Evolutionary conservation across 2,329 filamentous ascomycete genomes (phyloP).

Genomic region (Fusarium nodosum): DNA sequence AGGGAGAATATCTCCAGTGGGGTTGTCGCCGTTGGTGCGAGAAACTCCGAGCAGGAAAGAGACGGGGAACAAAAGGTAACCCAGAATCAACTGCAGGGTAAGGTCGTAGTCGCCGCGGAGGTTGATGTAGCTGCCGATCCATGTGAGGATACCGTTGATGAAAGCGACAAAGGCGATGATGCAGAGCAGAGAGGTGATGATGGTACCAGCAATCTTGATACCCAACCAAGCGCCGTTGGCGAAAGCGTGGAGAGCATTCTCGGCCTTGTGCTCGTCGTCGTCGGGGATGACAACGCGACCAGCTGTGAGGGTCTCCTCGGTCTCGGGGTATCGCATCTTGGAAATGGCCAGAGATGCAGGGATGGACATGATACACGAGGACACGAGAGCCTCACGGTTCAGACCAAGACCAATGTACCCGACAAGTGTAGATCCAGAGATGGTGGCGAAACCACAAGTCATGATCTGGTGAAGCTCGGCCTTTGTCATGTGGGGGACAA

Average conservation of each 20-base stretch:
- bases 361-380: conserved; percentile 95
- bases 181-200: conserved; percentile 82
- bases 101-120: conserved; percentile 75
- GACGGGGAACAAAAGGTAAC: conserved; percentile 83
- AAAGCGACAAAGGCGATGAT: conserved; percentile 84
- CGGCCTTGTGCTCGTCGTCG: conserved; percentile 79
- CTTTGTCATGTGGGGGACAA: conserved; percentile 85
- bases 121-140: conserved; percentile 86
- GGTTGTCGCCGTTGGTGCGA: conserved; percentile 52
- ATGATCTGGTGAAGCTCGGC: conserved; percentile 94
- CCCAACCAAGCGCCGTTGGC: conserved; percentile 88
- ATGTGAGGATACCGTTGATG: conserved; percentile 81
- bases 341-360: conserved; percentile 90
- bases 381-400: conserved; percentile 87
- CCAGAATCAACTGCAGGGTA: conserved; percentile 78
- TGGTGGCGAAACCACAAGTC: conserved; percentile 92
- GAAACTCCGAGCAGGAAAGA: conserved; percentile 85
- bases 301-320: conserved; percentile 86
- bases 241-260: conserved; percentile 87
- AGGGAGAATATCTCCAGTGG: conserved; percentile 70
- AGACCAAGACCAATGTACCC: conserved; percentile 88
- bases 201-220: conserved; percentile 88
- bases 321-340: conserved; percentile 91
- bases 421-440: conserved; percentile 87
- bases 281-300: conserved; percentile 85